Evolutionary conservation across 371 early-diverging fungal species (phyloP).

Genomic region (Mucor irregularis): DNA sequence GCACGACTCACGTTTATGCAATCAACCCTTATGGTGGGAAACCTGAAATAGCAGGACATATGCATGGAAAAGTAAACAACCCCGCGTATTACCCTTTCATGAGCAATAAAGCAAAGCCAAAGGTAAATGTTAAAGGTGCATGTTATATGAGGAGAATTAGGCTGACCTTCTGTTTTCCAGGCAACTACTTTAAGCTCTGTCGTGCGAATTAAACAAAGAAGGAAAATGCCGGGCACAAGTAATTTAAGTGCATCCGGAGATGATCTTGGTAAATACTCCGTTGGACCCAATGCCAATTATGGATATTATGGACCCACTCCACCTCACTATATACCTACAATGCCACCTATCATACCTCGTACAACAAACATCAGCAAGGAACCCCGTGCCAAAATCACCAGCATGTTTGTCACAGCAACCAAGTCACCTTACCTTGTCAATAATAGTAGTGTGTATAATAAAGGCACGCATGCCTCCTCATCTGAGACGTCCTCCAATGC

Average conservation of each 20-base stretch:
- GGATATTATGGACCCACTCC: conserved; percentile 21
- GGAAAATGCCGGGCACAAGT: conserved; percentile 38
- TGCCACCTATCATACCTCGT: neutral
- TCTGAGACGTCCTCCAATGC: neutral
- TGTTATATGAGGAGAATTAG: too few relatives aligned
- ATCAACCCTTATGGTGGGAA: conserved; percentile 73
- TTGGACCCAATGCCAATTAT: neutral
- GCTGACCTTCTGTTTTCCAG: too few relatives aligned
- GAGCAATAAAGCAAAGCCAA: neutral
- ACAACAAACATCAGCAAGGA: neutral
- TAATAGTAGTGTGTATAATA: conserved; percentile 1
- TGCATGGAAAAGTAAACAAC: conserved; percentile 45
- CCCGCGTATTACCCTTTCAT: conserved; percentile 21
- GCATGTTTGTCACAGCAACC: conserved; percentile 36
- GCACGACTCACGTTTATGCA: conserved; percentile 78
- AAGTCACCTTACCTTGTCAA: conserved; percentile 33
- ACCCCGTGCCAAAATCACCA: conserved; percentile 34
- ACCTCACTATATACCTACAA: conserved; percentile 7
- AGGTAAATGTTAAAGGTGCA: too few relatives aligned
- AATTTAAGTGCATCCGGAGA: conserved; percentile 7
- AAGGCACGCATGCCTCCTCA: neutral
- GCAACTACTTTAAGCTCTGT: conserved; percentile 38
- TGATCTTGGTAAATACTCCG: conserved; percentile 4
- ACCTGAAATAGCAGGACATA: conserved; percentile 66
- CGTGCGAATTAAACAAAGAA: conserved; percentile 58